Conservation (phyloP, 176 grass and related monocot species). For the Poa pratensis region DNA sequence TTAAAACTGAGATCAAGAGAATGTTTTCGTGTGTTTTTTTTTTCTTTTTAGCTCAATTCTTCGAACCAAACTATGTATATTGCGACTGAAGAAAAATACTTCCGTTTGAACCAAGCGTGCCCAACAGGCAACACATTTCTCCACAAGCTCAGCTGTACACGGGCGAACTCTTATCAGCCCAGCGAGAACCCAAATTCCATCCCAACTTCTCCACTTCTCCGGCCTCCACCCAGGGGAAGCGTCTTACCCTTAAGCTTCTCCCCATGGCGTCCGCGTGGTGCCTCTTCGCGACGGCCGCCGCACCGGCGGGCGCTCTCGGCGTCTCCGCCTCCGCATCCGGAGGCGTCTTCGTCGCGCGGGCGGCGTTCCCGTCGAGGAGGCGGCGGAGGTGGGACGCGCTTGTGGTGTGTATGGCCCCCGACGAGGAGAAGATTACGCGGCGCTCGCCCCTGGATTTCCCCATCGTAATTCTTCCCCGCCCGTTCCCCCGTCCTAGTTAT, state of each 20-base stretch:
- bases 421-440: constrained; percentile 85
- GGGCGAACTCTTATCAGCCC: too few relatives aligned
- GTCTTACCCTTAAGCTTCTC: not conserved
- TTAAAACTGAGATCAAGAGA: too few relatives aligned
- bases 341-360: not conserved
- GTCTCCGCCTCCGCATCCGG: constrained; percentile 25
- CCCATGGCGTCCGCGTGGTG: constrained; percentile 64
- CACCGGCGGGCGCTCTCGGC: constrained; percentile 30
- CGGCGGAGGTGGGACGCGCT: constrained; percentile 42
- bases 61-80: too few relatives aligned
- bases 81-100: too few relatives aligned
- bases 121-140: too few relatives aligned
- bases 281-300: constrained; percentile 40
- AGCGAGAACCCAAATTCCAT: constrained; percentile 40
- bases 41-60: too few relatives aligned
- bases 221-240: not conserved
- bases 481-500: not conserved
- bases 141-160: too few relatives aligned
- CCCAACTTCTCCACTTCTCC: constrained; percentile 37
- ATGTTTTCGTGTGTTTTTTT: too few relatives aligned
- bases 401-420: constrained; percentile 65
- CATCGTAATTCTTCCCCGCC: constrained; percentile 54
- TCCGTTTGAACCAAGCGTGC: too few relatives aligned
- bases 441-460: constrained; percentile 90
- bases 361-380: not conserved